Evolutionary conservation across 2,329 filamentous ascomycete species (phyloP).

Genomic region (Venturiaceae sp.): DNA sequence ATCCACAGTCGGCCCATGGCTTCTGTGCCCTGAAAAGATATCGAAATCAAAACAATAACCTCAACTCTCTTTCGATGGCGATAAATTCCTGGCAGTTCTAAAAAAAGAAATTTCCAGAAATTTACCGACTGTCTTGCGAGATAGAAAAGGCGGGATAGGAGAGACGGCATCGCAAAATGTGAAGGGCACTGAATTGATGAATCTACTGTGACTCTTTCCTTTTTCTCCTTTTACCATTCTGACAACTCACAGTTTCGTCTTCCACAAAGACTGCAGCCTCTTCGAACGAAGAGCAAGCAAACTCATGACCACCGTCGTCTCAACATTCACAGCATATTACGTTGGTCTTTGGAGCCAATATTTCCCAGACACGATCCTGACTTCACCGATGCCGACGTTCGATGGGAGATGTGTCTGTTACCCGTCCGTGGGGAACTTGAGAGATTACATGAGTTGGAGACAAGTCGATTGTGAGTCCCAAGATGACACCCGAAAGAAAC

Average conservation of each 20-base stretch:
- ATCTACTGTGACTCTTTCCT: no score
- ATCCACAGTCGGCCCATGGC: neutral
- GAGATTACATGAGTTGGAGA: slow-evolving; percentile 95
- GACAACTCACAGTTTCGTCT: slow-evolving; percentile 63
- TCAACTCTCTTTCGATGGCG: no score
- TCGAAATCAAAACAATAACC: no score
- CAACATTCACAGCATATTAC: slow-evolving; percentile 89
- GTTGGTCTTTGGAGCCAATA: slow-evolving; percentile 67
- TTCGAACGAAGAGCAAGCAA: slow-evolving; percentile 88
- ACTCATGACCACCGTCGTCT: slow-evolving; percentile 81
- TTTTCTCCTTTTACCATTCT: no score
- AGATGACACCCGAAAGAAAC: neutral
- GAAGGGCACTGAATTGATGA: no score
- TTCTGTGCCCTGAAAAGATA: no score
- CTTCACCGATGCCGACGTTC: slow-evolving; percentile 74
- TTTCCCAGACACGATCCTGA: slow-evolving; percentile 63
- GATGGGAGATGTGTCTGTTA: slow-evolving; percentile 89
- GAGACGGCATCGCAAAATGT: no score
- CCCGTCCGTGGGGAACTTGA: slow-evolving; percentile 68
- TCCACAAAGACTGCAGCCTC: slow-evolving; percentile 70
- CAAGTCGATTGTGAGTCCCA: slow-evolving; percentile 82
- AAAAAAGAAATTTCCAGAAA: no score
- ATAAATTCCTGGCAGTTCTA: no score
- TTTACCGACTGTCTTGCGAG: no score
- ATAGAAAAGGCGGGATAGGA: no score